Evolutionary conservation across 495 filamentous ascomycete genomes (phyloP).

Genomic region (Pseudomonodictys pantanalensis): DNA sequence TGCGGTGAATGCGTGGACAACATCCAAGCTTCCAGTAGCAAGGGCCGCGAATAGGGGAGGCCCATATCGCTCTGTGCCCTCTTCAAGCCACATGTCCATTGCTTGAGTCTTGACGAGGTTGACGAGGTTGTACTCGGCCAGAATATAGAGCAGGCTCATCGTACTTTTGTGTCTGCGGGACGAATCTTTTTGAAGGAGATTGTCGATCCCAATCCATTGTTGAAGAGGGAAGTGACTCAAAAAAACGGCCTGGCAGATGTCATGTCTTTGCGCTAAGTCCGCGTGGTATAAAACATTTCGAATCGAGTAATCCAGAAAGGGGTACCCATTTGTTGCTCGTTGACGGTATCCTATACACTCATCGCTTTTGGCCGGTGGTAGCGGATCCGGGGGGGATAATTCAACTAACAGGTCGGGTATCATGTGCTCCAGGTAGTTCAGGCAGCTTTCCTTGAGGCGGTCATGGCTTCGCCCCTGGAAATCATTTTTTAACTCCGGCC

Average conservation of each 20-base stretch:
- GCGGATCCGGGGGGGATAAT: not conserved
- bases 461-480: slow-evolving; percentile 9
- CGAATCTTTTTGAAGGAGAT: slow-evolving; percentile 4
- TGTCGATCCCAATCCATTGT: slow-evolving; percentile 4
- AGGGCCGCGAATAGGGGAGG: not conserved
- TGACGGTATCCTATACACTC: not conserved
- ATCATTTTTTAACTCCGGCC: not conserved
- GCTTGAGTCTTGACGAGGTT: slow-evolving; percentile 8
- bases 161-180: not conserved
- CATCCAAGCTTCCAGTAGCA: not conserved
- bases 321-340: not conserved
- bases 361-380: not conserved
- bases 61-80: slow-evolving; percentile 1
- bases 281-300: slow-evolving; percentile 12
- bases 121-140: not conserved
- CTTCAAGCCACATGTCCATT: not conserved
- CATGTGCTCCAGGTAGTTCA: not conserved
- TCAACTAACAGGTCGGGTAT: not conserved
- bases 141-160: slow-evolving; percentile 7
- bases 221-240: not conserved
- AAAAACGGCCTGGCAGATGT: slow-evolving; percentile 1
- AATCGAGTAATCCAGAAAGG: slow-evolving; percentile 13
- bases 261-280: slow-evolving; percentile 1
- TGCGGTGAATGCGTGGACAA: not conserved
- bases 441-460: slow-evolving; percentile 14